These are phyloP conservation scores for Neurospora sp. DNA, from an alignment of 2,329 filamentous ascomycete species.

Conservation along the genomic window DNA sequence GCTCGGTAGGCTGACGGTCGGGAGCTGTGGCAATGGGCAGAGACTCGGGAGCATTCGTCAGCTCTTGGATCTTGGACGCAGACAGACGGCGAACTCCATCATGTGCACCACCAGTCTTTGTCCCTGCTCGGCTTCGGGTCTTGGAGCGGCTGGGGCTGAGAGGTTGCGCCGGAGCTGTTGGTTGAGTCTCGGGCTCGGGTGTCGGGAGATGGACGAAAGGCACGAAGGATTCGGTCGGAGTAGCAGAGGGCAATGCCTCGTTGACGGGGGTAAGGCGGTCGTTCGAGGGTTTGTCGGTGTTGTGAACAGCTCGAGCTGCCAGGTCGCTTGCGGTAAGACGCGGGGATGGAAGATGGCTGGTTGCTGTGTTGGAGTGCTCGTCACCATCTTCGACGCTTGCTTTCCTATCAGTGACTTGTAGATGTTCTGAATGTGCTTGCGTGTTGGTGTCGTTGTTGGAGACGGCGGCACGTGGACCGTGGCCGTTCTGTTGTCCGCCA, in stretches of 20 bases:
- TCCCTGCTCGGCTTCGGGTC: constrained; percentile 19
- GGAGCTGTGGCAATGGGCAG: constrained; percentile 42
- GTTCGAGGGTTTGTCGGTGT: constrained; percentile 11
- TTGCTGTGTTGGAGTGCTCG: neutral
- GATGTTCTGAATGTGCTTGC: neutral
- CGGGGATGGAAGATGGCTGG: neutral
- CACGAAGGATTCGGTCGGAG: neutral
- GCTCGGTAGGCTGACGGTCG: constrained; percentile 26
- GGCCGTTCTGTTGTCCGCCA: neutral
- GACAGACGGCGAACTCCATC: constrained; percentile 45
- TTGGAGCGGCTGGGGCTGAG: constrained; percentile 3
- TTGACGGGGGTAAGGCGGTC: constrained; percentile 18
- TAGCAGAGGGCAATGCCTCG: neutral
- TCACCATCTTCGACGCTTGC: neutral
- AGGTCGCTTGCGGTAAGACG: neutral
- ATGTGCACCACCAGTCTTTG: constrained; percentile 23
- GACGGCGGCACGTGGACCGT: neutral
- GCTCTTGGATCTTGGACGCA: constrained; percentile 47
- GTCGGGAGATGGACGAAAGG: neutral
- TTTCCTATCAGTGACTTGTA: neutral
- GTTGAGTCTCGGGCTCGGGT: neutral
- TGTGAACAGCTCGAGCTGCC: neutral
- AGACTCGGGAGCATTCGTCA: constrained; percentile 48
- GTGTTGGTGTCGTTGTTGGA: neutral
- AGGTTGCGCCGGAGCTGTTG: neutral